phyloP scores from a whole-genome alignment of 306 rosid species.

The Medicago truncatula region DNA sequence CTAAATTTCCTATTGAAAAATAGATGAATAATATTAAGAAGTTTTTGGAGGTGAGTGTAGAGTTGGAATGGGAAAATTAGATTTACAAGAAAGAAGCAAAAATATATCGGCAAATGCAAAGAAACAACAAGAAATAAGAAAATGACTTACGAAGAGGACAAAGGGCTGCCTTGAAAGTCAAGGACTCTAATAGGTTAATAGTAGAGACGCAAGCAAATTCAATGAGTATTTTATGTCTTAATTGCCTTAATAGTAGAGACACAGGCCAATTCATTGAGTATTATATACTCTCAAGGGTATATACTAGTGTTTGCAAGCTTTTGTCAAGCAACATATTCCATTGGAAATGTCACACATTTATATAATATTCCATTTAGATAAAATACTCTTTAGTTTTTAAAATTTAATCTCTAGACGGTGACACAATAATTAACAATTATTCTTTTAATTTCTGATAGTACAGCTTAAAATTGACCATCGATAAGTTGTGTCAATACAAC shows the following conservation, averaged over 20 bases:
- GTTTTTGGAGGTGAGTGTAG: not conserved
- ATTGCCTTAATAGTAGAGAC: conserved; percentile 27
- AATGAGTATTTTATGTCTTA: conserved; percentile 33
- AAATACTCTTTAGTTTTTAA: conserved; percentile 28
- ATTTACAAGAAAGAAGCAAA: conserved; percentile 44
- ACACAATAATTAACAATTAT: conserved; percentile 6
- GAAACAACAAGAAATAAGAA: conserved; percentile 47
- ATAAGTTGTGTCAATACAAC: not conserved
- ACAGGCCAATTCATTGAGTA: conserved; percentile 35
- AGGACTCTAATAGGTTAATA: conserved; percentile 46
- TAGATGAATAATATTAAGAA: conserved; percentile 3
- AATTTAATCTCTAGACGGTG: conserved; percentile 13
- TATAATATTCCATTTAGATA: conserved; percentile 27
- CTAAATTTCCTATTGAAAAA: conserved; percentile 28
- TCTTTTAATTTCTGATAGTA: not conserved
- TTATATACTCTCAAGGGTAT: conserved; percentile 32
- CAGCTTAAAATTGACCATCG: conserved; percentile 8
- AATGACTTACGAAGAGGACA: conserved; percentile 61
- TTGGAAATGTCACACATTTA: conserved; percentile 51
- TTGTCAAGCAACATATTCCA: conserved; percentile 47
- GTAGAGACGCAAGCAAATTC: conserved; percentile 26
- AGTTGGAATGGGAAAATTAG: conserved; percentile 18
- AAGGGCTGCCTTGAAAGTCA: conserved; percentile 70
- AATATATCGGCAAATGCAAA: conserved; percentile 50
- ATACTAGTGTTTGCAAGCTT: conserved; percentile 54